A percentile compares a stretch with the other conserved stretches of the same genome.
Conservation (phyloP, 2,329 filamentous ascomycete genomes). For the Exophiala lecanii-corni region DNA sequence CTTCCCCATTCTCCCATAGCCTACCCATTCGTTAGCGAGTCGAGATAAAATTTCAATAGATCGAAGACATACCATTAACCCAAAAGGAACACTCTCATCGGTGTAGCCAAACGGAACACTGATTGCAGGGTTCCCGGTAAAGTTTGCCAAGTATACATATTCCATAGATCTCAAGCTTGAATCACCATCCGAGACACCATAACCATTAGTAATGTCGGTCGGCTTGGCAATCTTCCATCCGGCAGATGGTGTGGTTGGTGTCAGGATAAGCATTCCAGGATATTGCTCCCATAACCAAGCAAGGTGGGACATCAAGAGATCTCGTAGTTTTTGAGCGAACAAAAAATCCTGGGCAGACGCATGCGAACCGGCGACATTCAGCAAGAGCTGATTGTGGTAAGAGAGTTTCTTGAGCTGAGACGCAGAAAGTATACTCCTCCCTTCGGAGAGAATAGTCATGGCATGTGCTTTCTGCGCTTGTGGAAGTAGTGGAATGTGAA, state of each 20-base stretch:
- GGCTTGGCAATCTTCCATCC: slow-evolving; percentile 69
- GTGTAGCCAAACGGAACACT: slow-evolving; percentile 69
- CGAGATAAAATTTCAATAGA: neutral
- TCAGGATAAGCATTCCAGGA: slow-evolving; percentile 72
- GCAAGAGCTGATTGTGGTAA: slow-evolving; percentile 47
- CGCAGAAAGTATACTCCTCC: slow-evolving; percentile 48
- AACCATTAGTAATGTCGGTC: slow-evolving; percentile 47
- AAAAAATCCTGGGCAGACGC: slow-evolving; percentile 67
- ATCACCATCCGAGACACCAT: slow-evolving; percentile 70
- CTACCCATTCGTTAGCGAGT: slow-evolving; percentile 10
- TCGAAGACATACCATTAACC: slow-evolving; percentile 42
- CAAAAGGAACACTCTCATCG: slow-evolving; percentile 43
- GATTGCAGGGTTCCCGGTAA: slow-evolving; percentile 71
- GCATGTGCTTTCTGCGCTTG: slow-evolving; percentile 74
- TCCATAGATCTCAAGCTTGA: slow-evolving; percentile 72
- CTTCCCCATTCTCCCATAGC: slow-evolving; percentile 53
- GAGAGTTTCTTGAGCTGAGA: slow-evolving; percentile 36
- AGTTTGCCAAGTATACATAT: slow-evolving; percentile 82
- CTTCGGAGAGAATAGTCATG: slow-evolving; percentile 71
- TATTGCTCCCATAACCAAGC: slow-evolving; percentile 64
- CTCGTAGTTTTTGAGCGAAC: slow-evolving; percentile 67
- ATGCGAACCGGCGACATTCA: slow-evolving; percentile 56
- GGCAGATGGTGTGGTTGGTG: slow-evolving; percentile 69
- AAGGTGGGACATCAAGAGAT: slow-evolving; percentile 73
- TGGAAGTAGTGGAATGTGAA: slow-evolving; percentile 54